These are phyloP conservation scores for Albifimbria verrucaria DNA, from an alignment of 2,329 filamentous ascomycete species.

Conservation along the genomic window DNA sequence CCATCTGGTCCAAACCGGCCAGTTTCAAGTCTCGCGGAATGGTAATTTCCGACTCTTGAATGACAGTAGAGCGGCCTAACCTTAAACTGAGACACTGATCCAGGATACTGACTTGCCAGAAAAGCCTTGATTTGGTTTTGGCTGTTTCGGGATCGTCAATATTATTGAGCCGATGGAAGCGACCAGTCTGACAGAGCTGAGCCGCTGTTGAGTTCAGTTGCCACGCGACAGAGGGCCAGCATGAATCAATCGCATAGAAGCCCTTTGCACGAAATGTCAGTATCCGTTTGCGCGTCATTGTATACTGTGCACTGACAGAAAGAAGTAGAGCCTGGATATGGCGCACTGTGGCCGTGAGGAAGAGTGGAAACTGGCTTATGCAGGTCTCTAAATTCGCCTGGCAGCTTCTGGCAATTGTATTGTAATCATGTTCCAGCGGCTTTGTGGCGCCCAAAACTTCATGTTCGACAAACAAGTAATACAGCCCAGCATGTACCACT, in stretches of 20 bases:
- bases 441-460: conserved; percentile 31
- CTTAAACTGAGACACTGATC: conserved; percentile 58
- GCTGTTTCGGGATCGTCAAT: conserved; percentile 27
- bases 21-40: conserved; percentile 40
- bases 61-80: conserved; percentile 53
- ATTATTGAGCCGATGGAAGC: conserved; percentile 50
- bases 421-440: conserved; percentile 31
- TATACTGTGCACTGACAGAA: conserved; percentile 40
- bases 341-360: conserved; percentile 51
- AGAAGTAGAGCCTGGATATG: conserved; percentile 58
- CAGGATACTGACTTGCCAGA: conserved; percentile 53
- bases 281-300: not conserved
- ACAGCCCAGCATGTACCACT: conserved; percentile 46
- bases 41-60: conserved; percentile 59
- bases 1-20: conserved; percentile 34
- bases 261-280: conserved; percentile 34
- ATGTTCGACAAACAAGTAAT: conserved; percentile 48
- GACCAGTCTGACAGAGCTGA: conserved; percentile 59
- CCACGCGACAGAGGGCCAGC: conserved; percentile 60
- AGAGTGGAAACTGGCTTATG: conserved; percentile 49
- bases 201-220: conserved; percentile 59
- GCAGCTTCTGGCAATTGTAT: conserved; percentile 36
- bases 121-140: conserved; percentile 38
- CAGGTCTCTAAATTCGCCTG: conserved; percentile 48
- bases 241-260: conserved; percentile 59